Evolutionary conservation across 345 rosid species (phyloP), one percentile per base, ranked within the genome.

Genomic region (Raphanus sativus): DNA sequence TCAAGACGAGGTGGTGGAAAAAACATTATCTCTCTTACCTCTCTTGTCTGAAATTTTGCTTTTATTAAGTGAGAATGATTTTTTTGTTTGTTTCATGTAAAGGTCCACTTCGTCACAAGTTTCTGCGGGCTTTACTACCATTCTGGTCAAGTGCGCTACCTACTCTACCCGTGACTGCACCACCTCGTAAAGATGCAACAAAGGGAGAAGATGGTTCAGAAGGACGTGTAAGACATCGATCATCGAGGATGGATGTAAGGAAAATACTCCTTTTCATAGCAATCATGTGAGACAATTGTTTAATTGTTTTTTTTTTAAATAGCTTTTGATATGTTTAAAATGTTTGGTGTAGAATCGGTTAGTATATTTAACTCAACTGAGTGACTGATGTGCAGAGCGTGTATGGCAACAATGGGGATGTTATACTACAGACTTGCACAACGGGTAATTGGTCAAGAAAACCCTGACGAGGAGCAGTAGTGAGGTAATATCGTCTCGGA

Each of bases 141-240:
- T 96, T 96, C 84, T 96, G 99, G 98, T 93, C 98, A 76, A 93
- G 87, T 87, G 86, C 99, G 75, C 85, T 96, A 71, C 99, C 99
- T 63, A 90, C 94, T 26, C 84, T 96, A 73, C 99, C 99, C 3
- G 99, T 96, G 70, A 93, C 92, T 69, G 99, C 94, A 69, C 99
- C 99, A 73, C 77, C 90, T 15, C 97, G 93, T 25, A 93, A 87
- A 69, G 97, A 91, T 68, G 71, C 84, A 69, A 54, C 86, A 75
- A 87, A 87, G 62, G 85, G 77, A 67, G 94, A 89, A 74, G 97
- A 89, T 77, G 77, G 69, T 74, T 21, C 85, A 58, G 99, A 93
- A 74, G 88, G 85, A 21, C 96, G 92, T 61, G 24, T 48, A 50
- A 86, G 91, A 82, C 90, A 87, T 68, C 91, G 88, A 82, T 78